Evolutionary conservation across 805 yeast species (phyloP), one percentile per base, ranked within the genome.

Genomic region (Pichia rugopelliculosa): DNA sequence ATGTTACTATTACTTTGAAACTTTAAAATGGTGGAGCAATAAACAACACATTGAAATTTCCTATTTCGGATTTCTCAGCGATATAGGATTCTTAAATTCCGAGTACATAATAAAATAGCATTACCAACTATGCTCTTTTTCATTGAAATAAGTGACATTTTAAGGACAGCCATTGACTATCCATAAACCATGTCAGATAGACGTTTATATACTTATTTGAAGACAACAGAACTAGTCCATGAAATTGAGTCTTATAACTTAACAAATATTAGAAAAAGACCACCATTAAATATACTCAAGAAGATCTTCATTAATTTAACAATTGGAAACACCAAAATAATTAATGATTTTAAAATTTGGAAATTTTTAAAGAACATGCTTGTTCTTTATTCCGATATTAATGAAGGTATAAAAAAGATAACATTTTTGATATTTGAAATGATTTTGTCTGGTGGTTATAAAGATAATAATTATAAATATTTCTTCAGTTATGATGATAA

Each of bases 271-370:
- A 72, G 71, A 55, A 56, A 67, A 18, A 69, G 64, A 44, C 55
- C 66, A 3, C 59, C 61, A 22, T 60, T 56, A 3, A 66, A 69
- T 11, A 74, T 81, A 1, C 61, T 91, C 58, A 82, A 82, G 62
- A 85, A 84, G 58, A 75, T 88, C 24, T 72, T 90, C 8, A 91
- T 96, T 39, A 90, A 89, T 64, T 75, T 88, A 64, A 83, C 95
- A 6, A 73, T 88, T 65, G 88, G 89, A 43, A 87, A 87, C 62
- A 75, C 75, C 47, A 96, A 91, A 59, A 78, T 89, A 77, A 71
- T 37, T 10, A 20, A 23, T 18, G 20, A 37, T 42, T 26, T 79
- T 11, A 62, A 67, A 18, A 61, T 91, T 46, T 76, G 82, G 58
- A 80, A 82, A 1, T 95, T 87, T 44, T 74, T 87, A 7, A 50